A percentile compares a stretch with the other conserved stretches of the same genome.
These are phyloP conservation scores for Avicennia marina DNA, from an alignment of 257 asterid species.

Conservation along the genomic window DNA sequence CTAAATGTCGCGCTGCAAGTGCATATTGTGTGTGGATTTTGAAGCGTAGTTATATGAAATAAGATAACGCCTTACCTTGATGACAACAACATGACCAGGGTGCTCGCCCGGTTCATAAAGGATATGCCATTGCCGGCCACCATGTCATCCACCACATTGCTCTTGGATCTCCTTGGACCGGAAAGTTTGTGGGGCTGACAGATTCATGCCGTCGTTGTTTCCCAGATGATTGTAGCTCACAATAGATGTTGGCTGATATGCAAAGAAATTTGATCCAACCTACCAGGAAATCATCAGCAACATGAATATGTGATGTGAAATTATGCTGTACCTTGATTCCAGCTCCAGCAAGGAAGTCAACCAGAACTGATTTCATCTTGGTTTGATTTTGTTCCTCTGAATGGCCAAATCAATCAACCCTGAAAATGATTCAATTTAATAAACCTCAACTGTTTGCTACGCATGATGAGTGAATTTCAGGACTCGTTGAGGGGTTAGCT, in stretches of 20 bases:
- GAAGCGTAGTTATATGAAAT: too few relatives aligned
- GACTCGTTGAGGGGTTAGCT: too few relatives aligned
- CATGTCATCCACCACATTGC: slow-evolving; percentile 98
- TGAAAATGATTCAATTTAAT: too few relatives aligned
- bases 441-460: too few relatives aligned
- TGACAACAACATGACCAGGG: slow-evolving; percentile 94
- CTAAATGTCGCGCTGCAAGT: too few relatives aligned
- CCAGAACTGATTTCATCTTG: slow-evolving; percentile 95
- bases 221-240: slow-evolving; percentile 98
- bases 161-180: slow-evolving; percentile 96
- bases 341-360: slow-evolving; percentile 97
- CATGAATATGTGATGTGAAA: too few relatives aligned
- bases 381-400: slow-evolving; percentile 85
- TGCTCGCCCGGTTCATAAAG: slow-evolving; percentile 93
- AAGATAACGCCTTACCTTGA: slow-evolving; percentile 63
- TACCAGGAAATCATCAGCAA: not conserved
- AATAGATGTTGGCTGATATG: slow-evolving; percentile 79
- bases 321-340: slow-evolving; percentile 86
- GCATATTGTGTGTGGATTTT: too few relatives aligned
- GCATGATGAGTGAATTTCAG: too few relatives aligned
- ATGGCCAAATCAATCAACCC: slow-evolving; percentile 90
- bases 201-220: slow-evolving; percentile 97
- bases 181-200: slow-evolving; percentile 94
- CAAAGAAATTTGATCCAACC: too few relatives aligned
- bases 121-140: slow-evolving; percentile 91